Conservation (phyloP, 1,139 yeast genomes). For the Blastobotrys apis region DNA sequence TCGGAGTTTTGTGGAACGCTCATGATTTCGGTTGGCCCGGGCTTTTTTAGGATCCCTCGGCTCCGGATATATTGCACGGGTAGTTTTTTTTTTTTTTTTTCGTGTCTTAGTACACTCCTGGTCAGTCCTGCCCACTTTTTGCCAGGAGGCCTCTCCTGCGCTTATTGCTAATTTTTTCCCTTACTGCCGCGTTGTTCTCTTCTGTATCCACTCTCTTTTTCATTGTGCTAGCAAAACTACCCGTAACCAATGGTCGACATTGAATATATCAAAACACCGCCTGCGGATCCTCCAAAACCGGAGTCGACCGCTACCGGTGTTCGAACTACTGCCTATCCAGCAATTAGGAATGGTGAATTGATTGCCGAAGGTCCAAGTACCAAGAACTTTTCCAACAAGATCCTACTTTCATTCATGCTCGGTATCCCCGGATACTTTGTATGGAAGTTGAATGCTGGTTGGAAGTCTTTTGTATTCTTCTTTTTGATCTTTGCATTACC, state of each 20-base stretch:
- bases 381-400: conserved; percentile 63
- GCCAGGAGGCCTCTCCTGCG: not conserved
- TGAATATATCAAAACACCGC: conserved; percentile 57
- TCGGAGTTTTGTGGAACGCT: no score
- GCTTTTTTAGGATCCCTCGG: no score
- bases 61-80: not conserved
- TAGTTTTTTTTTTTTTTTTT: no score
- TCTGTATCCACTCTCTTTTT: not conserved
- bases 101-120: not conserved
- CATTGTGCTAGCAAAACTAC: not conserved
- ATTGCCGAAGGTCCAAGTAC: conserved; percentile 94
- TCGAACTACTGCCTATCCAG: conserved; percentile 58
- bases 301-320: conserved; percentile 53
- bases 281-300: conserved; percentile 49
- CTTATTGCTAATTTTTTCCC: not conserved
- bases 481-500: conserved; percentile 57
- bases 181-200: not conserved
- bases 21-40: no score
- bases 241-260: conserved; percentile 20
- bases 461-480: conserved; percentile 51
- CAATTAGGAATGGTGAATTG: conserved; percentile 80
- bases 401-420: conserved; percentile 50
- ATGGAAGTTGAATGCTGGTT: conserved; percentile 70
- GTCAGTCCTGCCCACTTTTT: not conserved
- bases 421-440: conserved; percentile 62